Base-by-base conservation (phyloP, 2,329 filamentous ascomycete genomes). In the Gnomoniopsis sp. region DNA sequence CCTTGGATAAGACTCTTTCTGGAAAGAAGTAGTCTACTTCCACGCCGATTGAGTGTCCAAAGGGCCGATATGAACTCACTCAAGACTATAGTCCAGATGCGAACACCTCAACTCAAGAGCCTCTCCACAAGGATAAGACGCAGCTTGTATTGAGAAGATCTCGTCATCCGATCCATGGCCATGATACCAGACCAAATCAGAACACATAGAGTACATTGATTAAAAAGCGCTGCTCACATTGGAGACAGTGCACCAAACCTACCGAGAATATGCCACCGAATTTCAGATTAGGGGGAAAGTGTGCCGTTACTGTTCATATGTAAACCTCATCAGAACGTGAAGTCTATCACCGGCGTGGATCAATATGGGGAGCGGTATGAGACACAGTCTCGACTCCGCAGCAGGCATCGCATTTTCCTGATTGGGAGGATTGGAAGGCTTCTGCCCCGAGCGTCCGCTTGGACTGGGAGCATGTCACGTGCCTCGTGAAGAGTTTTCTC, bases 1-100 rank as follows among this genome's bases (percentile, higher is more conserved):
- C 80, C 1, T 65, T 88, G 57, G 79, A 85, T 60, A 76, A 78
- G 62, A 74, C 81, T 0, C 63, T 83, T 49, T 69, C 66, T 22
- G 67, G 66, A 51, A 65, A 66, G 56, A 60, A 59, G 43, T 64
- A 58, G 51, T 23, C 3, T 43, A 2, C 8, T 12, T n/a, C 26
- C 33, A n/a, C 2, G 14, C 6, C n/a, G 22, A 26, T 33, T 23
- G 19, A 49, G 3, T 14, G 38, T 7, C 11, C 8, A 36, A 44
- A 17, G 4, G 17, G 2, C 36, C 3, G n/a, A 48, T 3, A 2
- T 26, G 26, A 30, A 36, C 14, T 15, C 21, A 19, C 15, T 12
- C 19, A 21, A 53, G n/a, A 30, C 26, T 21, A 26, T 41, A 8
- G n/a, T 12, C 36, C n/a, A 19, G 6, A 41, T 41, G 12, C 36